Evolutionary conservation across 176 grass and related monocot species (phyloP).

Genomic region (Leersia perrieri): DNA sequence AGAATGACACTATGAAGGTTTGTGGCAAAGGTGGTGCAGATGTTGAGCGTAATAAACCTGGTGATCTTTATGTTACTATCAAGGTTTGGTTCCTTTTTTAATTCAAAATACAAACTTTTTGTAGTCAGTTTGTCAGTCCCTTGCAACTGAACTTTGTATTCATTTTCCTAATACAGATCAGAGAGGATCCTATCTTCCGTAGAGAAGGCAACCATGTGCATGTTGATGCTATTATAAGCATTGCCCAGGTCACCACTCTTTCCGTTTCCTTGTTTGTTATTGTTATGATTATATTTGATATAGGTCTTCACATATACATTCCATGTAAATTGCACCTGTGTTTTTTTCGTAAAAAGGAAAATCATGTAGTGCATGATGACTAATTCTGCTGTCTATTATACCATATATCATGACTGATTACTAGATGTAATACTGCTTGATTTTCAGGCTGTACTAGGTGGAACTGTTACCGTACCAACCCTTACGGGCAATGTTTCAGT

Average conservation of each 20-base stretch:
- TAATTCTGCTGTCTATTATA: slow-evolving; percentile 1
- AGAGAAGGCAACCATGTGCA: slow-evolving; percentile 92
- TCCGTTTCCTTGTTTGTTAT: neutral
- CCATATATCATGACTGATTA: neutral
- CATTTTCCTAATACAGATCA: slow-evolving; percentile 55
- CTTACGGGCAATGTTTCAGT: slow-evolving; percentile 90
- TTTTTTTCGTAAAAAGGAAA: neutral
- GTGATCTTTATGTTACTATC: slow-evolving; percentile 86
- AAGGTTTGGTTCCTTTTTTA: slow-evolving; percentile 50
- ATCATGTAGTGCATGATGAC: neutral
- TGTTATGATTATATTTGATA: neutral
- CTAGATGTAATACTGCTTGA: slow-evolving; percentile 31
- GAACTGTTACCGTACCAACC: slow-evolving; percentile 69
- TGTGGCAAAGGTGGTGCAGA: slow-evolving; percentile 79
- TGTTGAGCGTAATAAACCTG: slow-evolving; percentile 67
- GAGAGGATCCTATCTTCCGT: slow-evolving; percentile 81
- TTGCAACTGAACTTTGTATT: slow-evolving; percentile 15
- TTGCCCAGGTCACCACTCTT: slow-evolving; percentile 63
- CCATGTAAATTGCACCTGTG: neutral
- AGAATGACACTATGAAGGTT: slow-evolving; percentile 72
- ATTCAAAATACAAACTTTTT: neutral
- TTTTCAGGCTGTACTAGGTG: slow-evolving; percentile 82
- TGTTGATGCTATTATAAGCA: slow-evolving; percentile 80
- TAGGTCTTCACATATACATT: neutral
- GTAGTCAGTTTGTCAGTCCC: slow-evolving; percentile 3